These are phyloP conservation scores for Artemisia annua DNA, from an alignment of 129 eudicot genomes.

Conservation along the genomic window DNA sequence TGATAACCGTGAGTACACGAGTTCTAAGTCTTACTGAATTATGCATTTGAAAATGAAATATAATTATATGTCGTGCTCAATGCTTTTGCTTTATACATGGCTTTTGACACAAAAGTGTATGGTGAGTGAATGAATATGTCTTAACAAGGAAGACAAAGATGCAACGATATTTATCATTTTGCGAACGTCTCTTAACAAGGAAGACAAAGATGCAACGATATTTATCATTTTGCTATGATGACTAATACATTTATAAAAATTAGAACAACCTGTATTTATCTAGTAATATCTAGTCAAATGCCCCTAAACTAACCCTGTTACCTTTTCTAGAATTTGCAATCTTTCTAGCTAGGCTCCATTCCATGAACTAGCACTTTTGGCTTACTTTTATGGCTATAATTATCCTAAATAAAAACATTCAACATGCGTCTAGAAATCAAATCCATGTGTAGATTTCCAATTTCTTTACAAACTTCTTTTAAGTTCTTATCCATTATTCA, in stretches of 20 bases:
- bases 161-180: neutral
- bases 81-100: slow-evolving; percentile 20
- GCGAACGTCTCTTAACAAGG: slow-evolving; percentile 13
- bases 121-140: neutral
- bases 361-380: slow-evolving; percentile 15
- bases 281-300: neutral
- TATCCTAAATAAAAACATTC: slow-evolving; percentile 29
- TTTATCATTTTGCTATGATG: neutral
- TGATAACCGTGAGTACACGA: too few relatives aligned
- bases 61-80: neutral
- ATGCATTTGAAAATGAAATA: neutral
- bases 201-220: neutral
- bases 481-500: slow-evolving; percentile 24
- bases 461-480: slow-evolving; percentile 10
- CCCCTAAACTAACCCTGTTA: neutral
- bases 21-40: neutral
- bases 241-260: too few relatives aligned
- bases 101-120: slow-evolving; percentile 3
- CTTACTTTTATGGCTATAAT: slow-evolving; percentile 9
- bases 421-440: slow-evolving; percentile 24
- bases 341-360: slow-evolving; percentile 9
- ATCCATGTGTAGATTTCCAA: slow-evolving; percentile 5
- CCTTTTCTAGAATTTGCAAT: slow-evolving; percentile 12
- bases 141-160: slow-evolving; percentile 19
- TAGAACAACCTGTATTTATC: neutral